Evolutionary conservation across 164 flowering plant species (phyloP), one percentile per base, ranked within the genome.

Genomic region (Berberis thunbergii): DNA sequence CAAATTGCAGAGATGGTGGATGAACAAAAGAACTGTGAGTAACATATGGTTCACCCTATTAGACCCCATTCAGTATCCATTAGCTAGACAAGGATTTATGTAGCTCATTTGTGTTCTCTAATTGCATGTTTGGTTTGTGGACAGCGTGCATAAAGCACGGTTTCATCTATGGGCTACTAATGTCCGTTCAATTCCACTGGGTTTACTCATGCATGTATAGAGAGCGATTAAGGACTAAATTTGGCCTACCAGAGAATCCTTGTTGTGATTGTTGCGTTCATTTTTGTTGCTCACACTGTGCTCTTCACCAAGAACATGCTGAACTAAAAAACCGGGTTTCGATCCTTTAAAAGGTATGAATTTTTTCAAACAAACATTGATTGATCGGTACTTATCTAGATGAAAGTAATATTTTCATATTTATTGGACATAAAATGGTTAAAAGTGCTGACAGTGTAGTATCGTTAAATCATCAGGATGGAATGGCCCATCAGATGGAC

Each of bases 281-380:
- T 57, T 76, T 11, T 45, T 76, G 72, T 48, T 79, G 82, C n/a
- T 74, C 66, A 0, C 12, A 65, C 4, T 79, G 82, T 49, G 82
- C 80, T 49, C 68, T 76, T 6, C 70, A 76, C 60, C 80, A 74
- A 67, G 76, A 74, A 43, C 67, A 74, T 43, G 68, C 64, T 8
- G 78, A 76, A 66, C 68, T 76, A 59, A 72, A 70, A 61, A 39
- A 49, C 11, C 61, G 76, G 38, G 78, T 41, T 43, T 74, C 1
- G 71, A 76, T 43, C 79, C 81, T 39, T 68, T 79, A 41, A 62
- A 64, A 64, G 79, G 74, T 75, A 13, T 42, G 54, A 6, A 2
- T 3, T 56, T 40, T 40, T 59, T 42, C 11, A 26, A 26, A 26
- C 26, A 26, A 26, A n/a, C n/a, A n/a, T n/a, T n/a, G n/a, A n/a